Evolutionary conservation across 352 stramenopile species (phyloP).

Genomic region (Phytophthora podocarpi): DNA sequence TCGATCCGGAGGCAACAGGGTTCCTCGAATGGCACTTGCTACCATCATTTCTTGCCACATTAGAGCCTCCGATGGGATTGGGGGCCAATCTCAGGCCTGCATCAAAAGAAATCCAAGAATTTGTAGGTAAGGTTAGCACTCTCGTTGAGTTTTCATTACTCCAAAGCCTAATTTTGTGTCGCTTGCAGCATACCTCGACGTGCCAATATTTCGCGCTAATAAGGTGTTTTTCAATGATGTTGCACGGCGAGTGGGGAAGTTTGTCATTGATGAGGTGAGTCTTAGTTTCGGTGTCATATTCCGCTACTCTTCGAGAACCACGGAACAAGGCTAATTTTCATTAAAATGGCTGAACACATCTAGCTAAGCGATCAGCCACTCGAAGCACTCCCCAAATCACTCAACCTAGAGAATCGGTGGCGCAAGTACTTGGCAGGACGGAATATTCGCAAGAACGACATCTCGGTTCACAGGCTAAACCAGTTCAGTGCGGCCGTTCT

Average conservation of each 20-base stretch:
- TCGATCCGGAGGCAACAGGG: conserved; percentile 85
- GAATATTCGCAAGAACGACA: conserved; percentile 61
- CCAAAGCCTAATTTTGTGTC: not conserved
- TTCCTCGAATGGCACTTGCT: conserved; percentile 80
- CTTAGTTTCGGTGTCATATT: no score
- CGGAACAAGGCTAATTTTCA: no score
- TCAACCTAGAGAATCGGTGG: conserved; percentile 70
- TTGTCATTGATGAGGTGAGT: conserved; percentile 60
- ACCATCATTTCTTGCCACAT: conserved; percentile 58
- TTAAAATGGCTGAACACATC: not conserved
- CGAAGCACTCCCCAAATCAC: conserved; percentile 43
- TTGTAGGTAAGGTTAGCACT: conserved; percentile 52
- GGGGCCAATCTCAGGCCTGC: conserved; percentile 38
- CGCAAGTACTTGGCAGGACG: conserved; percentile 51
- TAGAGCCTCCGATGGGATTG: conserved; percentile 78
- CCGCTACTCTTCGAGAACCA: no score
- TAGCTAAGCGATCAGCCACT: conserved; percentile 61
- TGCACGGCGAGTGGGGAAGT: conserved; percentile 54
- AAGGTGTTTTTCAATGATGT: conserved; percentile 79
- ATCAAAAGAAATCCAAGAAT: conserved; percentile 47
- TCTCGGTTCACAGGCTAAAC: conserved; percentile 55
- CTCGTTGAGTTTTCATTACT: not conserved
- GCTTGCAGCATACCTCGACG: conserved; percentile 48
- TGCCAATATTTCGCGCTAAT: conserved; percentile 61
- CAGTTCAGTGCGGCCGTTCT: conserved; percentile 55